Percentiles rank a stretch among this genome's conserved stretches.
These are phyloP conservation scores for Talaromyces sp. DNA, from an alignment of 2,329 filamentous ascomycete genomes.

Conservation along the genomic window DNA sequence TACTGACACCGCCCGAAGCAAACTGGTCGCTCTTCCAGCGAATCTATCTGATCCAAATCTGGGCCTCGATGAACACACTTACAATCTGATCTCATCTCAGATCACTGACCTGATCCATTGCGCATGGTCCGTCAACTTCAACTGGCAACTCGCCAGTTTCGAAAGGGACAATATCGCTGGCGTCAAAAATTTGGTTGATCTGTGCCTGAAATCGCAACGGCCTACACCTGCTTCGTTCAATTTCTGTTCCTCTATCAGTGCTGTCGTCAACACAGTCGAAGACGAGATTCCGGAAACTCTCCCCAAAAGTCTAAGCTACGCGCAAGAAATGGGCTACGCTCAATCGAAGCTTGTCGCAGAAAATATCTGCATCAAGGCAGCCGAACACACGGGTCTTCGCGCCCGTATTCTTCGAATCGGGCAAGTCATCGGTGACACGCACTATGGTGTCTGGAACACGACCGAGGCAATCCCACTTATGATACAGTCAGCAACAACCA, in stretches of 20 bases:
- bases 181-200: conserved; percentile 43
- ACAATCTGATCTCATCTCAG: background rate
- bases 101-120: conserved; percentile 53
- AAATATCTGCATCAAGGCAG: conserved; percentile 38
- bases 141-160: conserved; percentile 55
- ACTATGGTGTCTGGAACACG: conserved; percentile 51
- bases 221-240: conserved; percentile 41
- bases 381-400: conserved; percentile 29
- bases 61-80: conserved; percentile 41
- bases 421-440: conserved; percentile 51
- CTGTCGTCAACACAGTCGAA: conserved; percentile 36
- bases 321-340: conserved; percentile 45
- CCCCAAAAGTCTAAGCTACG: conserved; percentile 35
- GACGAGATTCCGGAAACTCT: conserved; percentile 36
- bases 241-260: conserved; percentile 53
- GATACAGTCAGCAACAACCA: conserved; percentile 45
- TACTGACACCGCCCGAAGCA: conserved; percentile 26
- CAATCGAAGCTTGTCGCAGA: conserved; percentile 45
- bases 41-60: conserved; percentile 49
- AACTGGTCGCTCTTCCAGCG: conserved; percentile 49
- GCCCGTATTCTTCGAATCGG: conserved; percentile 48
- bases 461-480: conserved; percentile 54
- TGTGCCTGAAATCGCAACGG: conserved; percentile 33
- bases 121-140: conserved; percentile 66
- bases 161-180: conserved; percentile 52